These are phyloP conservation scores for Cyclospora cayetanensis DNA, from an alignment of 169 alveolate species.

Conservation along the genomic window DNA sequence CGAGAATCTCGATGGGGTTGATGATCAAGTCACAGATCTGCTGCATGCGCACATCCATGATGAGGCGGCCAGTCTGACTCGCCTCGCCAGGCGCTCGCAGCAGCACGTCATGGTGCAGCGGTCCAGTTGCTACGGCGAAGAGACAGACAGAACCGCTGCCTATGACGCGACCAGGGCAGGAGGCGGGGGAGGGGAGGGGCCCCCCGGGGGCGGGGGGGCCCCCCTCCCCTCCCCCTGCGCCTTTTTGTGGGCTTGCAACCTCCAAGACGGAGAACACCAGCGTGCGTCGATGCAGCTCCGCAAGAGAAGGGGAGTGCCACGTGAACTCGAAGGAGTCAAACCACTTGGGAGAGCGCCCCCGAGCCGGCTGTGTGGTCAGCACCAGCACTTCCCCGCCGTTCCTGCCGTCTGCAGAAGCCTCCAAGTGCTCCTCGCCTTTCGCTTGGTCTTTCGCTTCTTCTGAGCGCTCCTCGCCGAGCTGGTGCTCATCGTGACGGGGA, in stretches of 20 bases:
- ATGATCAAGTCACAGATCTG: constrained; percentile 71
- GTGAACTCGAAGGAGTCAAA: not conserved
- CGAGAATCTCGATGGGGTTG: constrained; percentile 70
- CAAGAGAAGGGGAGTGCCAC: not conserved
- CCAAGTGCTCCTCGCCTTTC: not conserved
- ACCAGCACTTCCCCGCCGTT: not conserved
- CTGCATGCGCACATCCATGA: constrained; percentile 70
- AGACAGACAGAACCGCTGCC: constrained; percentile 60
- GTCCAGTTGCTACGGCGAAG: constrained; percentile 72
- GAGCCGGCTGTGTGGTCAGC: not conserved
- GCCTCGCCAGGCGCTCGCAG: constrained; percentile 16
- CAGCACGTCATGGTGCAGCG: constrained; percentile 71
- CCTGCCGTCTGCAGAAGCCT: no score
- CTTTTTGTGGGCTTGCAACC: not conserved
- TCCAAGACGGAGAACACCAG: not conserved
- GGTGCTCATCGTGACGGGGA: not conserved
- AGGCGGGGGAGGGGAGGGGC: not conserved
- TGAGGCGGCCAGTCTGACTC: not conserved
- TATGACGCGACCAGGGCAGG: not conserved
- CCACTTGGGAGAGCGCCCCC: not conserved
- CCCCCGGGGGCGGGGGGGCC: not conserved
- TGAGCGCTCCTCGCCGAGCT: not conserved
- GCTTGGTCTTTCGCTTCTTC: not conserved
- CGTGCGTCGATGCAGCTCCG: not conserved
- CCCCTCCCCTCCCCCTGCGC: not conserved